phyloP scores from a whole-genome alignment of 352 stramenopile genomes.

The Blastocystis sp. region DNA sequence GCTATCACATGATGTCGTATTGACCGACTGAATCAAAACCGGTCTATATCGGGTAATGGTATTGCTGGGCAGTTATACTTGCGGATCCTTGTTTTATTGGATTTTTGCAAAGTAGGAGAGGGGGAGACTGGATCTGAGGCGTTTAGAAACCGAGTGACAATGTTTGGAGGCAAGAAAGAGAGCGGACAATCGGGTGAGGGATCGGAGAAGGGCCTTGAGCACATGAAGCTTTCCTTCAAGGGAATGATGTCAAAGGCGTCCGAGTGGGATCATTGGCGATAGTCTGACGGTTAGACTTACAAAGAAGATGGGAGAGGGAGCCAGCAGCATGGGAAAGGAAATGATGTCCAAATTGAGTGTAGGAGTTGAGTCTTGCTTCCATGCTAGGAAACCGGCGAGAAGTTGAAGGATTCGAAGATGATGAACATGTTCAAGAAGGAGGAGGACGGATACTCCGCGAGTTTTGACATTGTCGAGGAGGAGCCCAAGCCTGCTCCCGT shows the following conservation, averaged over 20 bases:
- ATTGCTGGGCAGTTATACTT: no score
- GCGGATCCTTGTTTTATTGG: no score
- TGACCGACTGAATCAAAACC: no score
- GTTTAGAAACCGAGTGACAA: background rate
- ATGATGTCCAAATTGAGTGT: conserved; percentile 50
- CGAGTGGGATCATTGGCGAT: background rate
- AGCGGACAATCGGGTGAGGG: background rate
- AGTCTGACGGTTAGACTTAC: background rate
- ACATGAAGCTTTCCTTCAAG: conserved; percentile 29
- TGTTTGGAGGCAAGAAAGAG: conserved; percentile 30
- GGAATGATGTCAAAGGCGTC: conserved; percentile 35
- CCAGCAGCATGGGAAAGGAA: conserved; percentile 19
- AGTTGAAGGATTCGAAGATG: conserved; percentile 49
- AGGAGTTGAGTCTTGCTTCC: background rate
- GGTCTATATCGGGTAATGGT: no score
- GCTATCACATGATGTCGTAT: no score
- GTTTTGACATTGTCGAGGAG: background rate
- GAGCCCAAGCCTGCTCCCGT: background rate
- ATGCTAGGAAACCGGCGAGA: conserved; percentile 46
- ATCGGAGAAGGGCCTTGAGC: background rate
- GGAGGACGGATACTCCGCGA: conserved; percentile 5
- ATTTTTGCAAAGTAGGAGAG: no score
- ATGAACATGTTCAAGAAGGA: conserved; percentile 42
- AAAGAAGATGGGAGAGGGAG: conserved; percentile 38
- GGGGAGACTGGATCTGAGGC: no score